Percentiles rank a stretch among this genome's conserved stretches.
These are phyloP conservation scores for Starmerella kuoi DNA, from an alignment of 805 yeast genomes.

Conservation along the genomic window DNA sequence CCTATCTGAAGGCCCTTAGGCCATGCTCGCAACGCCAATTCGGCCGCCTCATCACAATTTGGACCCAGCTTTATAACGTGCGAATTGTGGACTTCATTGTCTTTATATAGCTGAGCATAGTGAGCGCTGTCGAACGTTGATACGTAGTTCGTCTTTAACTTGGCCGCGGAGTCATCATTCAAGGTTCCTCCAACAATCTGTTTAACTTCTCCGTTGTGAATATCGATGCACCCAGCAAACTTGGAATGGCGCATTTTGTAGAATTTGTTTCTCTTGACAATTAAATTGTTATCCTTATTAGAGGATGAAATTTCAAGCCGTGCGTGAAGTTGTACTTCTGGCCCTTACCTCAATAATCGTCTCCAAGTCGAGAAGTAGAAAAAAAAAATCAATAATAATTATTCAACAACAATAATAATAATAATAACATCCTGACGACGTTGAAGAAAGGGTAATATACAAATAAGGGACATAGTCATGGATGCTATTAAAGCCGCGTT, in stretches of 20 bases:
- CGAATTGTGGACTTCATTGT: slow-evolving; percentile 53
- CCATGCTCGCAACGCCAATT: slow-evolving; percentile 61
- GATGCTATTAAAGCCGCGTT: slow-evolving; percentile 25
- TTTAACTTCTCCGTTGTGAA: slow-evolving; percentile 89
- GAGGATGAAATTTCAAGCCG: neutral
- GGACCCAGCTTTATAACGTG: slow-evolving; percentile 90
- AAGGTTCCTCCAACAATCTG: slow-evolving; percentile 95
- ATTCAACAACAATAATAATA: no score
- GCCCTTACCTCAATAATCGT: no score
- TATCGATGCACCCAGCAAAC: slow-evolving; percentile 89
- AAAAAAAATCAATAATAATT: no score
- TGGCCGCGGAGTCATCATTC: slow-evolving; percentile 29
- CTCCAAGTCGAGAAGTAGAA: neutral
- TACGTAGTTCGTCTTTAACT: slow-evolving; percentile 61
- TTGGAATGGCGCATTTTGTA: slow-evolving; percentile 21
- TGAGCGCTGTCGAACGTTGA: slow-evolving; percentile 60
- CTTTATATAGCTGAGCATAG: slow-evolving; percentile 59
- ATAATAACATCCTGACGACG: no score
- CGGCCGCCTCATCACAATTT: slow-evolving; percentile 72
- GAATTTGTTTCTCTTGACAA: no score
- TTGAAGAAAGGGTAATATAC: neutral
- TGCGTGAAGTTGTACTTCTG: neutral
- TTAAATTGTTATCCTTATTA: no score
- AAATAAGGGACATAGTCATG: slow-evolving; percentile 3
- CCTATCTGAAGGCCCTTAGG: slow-evolving; percentile 72